These are phyloP conservation scores for Amoebophrya sp. DNA, from an alignment of 169 alveolate genomes.

Conservation along the genomic window DNA sequence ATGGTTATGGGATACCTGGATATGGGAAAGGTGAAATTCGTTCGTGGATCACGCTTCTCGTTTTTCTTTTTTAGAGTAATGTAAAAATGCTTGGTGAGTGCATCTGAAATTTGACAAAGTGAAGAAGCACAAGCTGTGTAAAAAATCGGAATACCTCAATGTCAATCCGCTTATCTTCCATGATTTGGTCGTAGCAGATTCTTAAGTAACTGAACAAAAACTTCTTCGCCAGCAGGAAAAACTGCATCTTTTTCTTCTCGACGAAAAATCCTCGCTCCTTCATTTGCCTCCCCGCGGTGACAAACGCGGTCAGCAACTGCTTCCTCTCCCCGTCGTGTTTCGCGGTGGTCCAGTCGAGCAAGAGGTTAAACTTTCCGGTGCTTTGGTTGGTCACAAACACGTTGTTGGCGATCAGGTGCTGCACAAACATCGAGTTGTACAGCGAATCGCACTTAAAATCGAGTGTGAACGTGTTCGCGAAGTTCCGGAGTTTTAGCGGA, in stretches of 20 bases:
- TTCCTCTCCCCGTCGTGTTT: not conserved
- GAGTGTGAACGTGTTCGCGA: not conserved
- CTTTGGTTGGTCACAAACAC: not conserved
- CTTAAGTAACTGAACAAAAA: not conserved
- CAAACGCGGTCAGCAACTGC: not conserved
- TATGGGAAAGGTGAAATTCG: too few relatives aligned
- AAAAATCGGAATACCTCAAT: not conserved
- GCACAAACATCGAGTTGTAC: not conserved
- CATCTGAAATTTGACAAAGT: too few relatives aligned
- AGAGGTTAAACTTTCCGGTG: not conserved
- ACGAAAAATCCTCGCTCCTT: not conserved
- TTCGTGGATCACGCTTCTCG: too few relatives aligned
- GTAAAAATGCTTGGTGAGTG: too few relatives aligned
- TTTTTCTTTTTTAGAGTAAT: too few relatives aligned
- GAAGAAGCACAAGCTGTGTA: not conserved
- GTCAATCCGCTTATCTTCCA: slow-evolving; percentile 12
- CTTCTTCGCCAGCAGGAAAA: not conserved
- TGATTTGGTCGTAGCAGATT: slow-evolving; percentile 4
- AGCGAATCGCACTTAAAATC: not conserved
- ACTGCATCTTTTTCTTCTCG: not conserved
- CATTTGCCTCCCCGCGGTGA: not conserved
- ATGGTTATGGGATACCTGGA: slow-evolving; percentile 11
- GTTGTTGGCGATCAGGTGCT: not conserved
- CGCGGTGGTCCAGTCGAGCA: not conserved
- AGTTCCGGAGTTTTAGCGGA: not conserved